phyloP scores from a whole-genome alignment of 2,329 filamentous ascomycete genomes.

The Aureobasidium uvarum region DNA sequence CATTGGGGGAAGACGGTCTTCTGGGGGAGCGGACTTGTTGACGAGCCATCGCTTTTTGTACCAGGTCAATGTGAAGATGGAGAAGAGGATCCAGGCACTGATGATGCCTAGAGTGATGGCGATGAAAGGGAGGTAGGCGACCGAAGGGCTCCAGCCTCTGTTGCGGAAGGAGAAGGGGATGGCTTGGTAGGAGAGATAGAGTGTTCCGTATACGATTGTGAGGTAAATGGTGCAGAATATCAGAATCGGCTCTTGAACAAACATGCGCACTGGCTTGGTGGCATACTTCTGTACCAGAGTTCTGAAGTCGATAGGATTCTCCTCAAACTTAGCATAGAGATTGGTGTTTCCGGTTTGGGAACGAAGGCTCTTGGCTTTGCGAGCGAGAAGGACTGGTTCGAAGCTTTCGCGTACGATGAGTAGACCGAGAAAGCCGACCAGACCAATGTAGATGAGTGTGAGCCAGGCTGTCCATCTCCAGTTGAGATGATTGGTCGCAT shows the following conservation, averaged over 20 bases:
- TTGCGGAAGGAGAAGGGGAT: slow-evolving; percentile 50
- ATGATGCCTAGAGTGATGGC: slow-evolving; percentile 45
- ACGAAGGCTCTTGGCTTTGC: slow-evolving; percentile 51
- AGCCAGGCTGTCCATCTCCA: slow-evolving; percentile 61
- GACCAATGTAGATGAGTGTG: slow-evolving; percentile 50
- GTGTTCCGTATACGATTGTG: slow-evolving; percentile 36
- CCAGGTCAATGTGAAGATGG: slow-evolving; percentile 38
- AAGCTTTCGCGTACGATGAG: slow-evolving; percentile 56
- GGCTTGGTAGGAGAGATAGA: slow-evolving; percentile 50
- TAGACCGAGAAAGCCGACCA: slow-evolving; percentile 46
- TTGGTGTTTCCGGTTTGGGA: slow-evolving; percentile 50
- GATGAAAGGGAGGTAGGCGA: slow-evolving; percentile 47
- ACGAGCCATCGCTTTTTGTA: slow-evolving; percentile 30
- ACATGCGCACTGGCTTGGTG: slow-evolving; percentile 43
- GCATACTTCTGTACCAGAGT: slow-evolving; percentile 48
- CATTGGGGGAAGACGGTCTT: slow-evolving; percentile 49
- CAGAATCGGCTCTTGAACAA: slow-evolving; percentile 51
- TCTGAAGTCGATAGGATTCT: slow-evolving; percentile 42
- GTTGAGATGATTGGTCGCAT: slow-evolving; percentile 50
- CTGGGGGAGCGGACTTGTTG: slow-evolving; percentile 37
- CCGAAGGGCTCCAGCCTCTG: slow-evolving; percentile 43
- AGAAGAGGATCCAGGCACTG: slow-evolving; percentile 37
- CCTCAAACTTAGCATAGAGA: slow-evolving; percentile 47
- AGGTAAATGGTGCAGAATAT: slow-evolving; percentile 48
- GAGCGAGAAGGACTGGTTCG: slow-evolving; percentile 49